A percentile compares a stretch with the other conserved stretches of the same genome.
These are phyloP conservation scores for Penicillium thymicola DNA, from an alignment of 2,329 filamentous ascomycete species.

Conservation along the genomic window DNA sequence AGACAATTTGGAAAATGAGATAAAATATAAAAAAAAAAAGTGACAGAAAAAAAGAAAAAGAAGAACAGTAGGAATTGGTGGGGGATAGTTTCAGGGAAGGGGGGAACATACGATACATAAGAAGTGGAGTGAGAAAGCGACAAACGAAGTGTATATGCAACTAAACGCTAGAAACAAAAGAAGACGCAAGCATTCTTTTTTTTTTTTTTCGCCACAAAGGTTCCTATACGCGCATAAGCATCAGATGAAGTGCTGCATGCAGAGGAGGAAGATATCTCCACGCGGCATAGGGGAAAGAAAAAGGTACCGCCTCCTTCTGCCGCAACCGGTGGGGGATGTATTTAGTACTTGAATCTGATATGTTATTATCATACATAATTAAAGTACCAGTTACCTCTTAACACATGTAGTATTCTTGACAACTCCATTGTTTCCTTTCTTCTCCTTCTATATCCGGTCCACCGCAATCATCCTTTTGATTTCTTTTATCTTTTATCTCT, in stretches of 20 bases:
- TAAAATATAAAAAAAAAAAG: constrained; percentile 6
- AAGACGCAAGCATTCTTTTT: constrained; percentile 22
- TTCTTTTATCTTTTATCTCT: not conserved
- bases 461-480: not conserved
- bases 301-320: constrained; percentile 2
- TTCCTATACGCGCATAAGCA: not conserved
- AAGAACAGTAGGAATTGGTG: constrained; percentile 4
- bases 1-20: constrained; percentile 1
- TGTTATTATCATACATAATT: not conserved
- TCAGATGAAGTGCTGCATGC: constrained; percentile 4
- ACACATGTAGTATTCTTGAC: not conserved
- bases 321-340: constrained; percentile 15
- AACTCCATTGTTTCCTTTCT: constrained; percentile 3
- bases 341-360: not conserved
- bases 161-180: constrained; percentile 7
- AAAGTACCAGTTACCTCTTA: not conserved
- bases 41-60: constrained; percentile 8
- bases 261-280: not conserved
- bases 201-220: constrained; percentile 15
- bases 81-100: constrained; percentile 12
- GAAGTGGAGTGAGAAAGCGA: constrained; percentile 12
- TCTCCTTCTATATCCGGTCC: constrained; percentile 1
- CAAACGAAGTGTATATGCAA: constrained; percentile 9
- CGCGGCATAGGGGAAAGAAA: not conserved
- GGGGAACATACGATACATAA: constrained; percentile 25